Evolutionary conservation across 2,329 filamentous ascomycete genomes (phyloP).

Genomic region (Cytospora schulzeri): DNA sequence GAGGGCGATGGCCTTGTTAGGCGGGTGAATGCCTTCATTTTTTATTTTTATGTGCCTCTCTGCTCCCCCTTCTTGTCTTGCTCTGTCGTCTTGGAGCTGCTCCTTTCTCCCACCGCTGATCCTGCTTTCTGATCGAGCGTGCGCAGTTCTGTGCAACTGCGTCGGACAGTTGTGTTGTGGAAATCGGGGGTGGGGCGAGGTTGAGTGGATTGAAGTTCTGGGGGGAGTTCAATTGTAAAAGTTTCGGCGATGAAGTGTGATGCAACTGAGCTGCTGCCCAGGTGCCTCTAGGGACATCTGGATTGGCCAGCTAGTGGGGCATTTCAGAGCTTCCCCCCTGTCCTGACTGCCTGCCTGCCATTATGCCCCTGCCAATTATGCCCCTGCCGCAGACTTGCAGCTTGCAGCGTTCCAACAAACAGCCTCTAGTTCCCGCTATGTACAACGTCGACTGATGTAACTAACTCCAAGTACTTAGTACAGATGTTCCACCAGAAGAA

Average conservation of each 20-base stretch:
- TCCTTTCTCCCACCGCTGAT: neutral
- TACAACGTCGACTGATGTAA: neutral
- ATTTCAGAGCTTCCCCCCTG: constrained; percentile 3
- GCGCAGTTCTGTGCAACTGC: neutral
- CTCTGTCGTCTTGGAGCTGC: neutral
- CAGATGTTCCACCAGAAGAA: neutral
- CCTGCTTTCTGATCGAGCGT: neutral
- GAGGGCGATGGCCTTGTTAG: constrained; percentile 11
- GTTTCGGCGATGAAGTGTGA: constrained; percentile 17
- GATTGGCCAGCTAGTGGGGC: constrained; percentile 9
- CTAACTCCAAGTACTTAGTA: no score
- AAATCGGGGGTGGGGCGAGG: neutral
- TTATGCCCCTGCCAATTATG: no score
- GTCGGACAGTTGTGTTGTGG: neutral
- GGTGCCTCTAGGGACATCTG: no score
- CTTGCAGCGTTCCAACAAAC: neutral
- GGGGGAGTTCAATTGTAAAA: neutral
- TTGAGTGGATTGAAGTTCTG: neutral
- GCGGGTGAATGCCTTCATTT: constrained; percentile 26
- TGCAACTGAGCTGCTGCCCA: constrained; percentile 5
- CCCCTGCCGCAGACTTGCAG: neutral
- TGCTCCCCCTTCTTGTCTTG: neutral
- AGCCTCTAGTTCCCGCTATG: neutral
- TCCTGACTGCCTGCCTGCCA: no score
- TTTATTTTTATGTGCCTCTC: neutral